Percentiles rank a stretch among this genome's conserved stretches.
Conservation (phyloP, 176 grass and related monocot species). For the Phoenix roebelenii region DNA sequence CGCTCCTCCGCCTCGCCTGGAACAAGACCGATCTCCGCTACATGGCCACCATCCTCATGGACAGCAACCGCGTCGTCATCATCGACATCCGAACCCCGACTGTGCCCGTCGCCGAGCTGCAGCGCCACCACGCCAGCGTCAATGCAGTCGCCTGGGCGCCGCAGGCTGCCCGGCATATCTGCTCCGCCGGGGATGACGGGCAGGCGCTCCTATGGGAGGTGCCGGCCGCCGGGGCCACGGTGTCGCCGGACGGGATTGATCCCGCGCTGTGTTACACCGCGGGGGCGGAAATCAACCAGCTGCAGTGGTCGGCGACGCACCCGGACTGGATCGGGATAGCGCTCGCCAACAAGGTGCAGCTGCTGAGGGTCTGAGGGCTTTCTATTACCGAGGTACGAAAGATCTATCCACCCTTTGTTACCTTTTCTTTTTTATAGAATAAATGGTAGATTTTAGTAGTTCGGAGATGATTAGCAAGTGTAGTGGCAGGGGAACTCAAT, state of each 20-base stretch:
- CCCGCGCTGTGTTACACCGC: constrained; percentile 57
- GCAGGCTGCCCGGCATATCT: constrained; percentile 55
- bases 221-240: constrained; percentile 8
- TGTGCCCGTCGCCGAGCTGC: constrained; percentile 77
- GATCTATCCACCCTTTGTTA: too few species aligned
- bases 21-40: constrained; percentile 65
- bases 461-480: too few species aligned
- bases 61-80: constrained; percentile 78
- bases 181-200: constrained; percentile 76
- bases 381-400: too few species aligned
- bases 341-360: constrained; percentile 81
- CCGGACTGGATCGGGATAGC: constrained; percentile 87
- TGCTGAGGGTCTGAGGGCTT: constrained; percentile 61
- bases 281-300: constrained; percentile 70
- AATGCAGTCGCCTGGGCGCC: constrained; percentile 84
- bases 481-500: too few species aligned
- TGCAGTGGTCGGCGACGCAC: constrained; percentile 66
- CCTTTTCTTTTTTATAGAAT: too few species aligned
- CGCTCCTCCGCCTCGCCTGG: constrained; percentile 85
- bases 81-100: constrained; percentile 85
- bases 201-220: constrained; percentile 81
- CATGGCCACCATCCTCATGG: constrained; percentile 91
- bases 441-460: too few species aligned
- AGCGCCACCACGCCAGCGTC: constrained; percentile 59
- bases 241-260: constrained; percentile 56